Base-by-base conservation (phyloP, 306 rosid species). In the Quercus parvula region DNA sequence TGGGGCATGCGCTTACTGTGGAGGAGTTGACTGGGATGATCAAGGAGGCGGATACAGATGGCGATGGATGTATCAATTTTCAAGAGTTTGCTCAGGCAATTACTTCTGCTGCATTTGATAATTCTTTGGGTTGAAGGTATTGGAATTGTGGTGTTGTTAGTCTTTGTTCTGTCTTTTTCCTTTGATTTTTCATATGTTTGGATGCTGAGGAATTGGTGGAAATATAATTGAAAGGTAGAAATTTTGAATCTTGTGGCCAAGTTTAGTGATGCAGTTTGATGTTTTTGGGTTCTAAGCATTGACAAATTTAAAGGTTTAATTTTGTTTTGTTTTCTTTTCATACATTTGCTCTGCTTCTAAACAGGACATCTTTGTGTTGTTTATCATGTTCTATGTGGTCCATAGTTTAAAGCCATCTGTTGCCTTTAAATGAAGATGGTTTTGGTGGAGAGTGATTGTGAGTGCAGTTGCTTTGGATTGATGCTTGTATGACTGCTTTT, bases 11-110 rank as follows among this genome's bases (percentile, higher is more conserved):
- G 0, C 87, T 92, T 28, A 92, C 97, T 4, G 94, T 86, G 1
- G 97, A 91, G 85, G 99, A 95, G 82, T 72, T 92, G 74, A 95
- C 92, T 0, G 98, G 98, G 79, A 95, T 95, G 97, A 95, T 95
- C 75, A 85, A 78, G 59, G 99, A 95, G 84, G 97, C 97, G 18
- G 99, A 95, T 71, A 90, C 88, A 0, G 97, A 95, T 25, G 99
- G 96, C 0, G 98, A 95, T 71, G 97, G 98, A 3, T 81, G 92
- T 69, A 95, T 95, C 86, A 89, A 81, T 84, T 95, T 85, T 77
- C 86, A 83, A 68, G 97, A 91, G 81, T 95, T 95, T 38, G 51
- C 94, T 20, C 83, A 87, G 44, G 97, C 97, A 1, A 92, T 94
- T 15, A 86, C 94, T 70, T 91, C 97, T 3, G 97, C 97, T 35